Conservation (phyloP, 768 basidiomycete species). For the Lactarius sp. region DNA sequence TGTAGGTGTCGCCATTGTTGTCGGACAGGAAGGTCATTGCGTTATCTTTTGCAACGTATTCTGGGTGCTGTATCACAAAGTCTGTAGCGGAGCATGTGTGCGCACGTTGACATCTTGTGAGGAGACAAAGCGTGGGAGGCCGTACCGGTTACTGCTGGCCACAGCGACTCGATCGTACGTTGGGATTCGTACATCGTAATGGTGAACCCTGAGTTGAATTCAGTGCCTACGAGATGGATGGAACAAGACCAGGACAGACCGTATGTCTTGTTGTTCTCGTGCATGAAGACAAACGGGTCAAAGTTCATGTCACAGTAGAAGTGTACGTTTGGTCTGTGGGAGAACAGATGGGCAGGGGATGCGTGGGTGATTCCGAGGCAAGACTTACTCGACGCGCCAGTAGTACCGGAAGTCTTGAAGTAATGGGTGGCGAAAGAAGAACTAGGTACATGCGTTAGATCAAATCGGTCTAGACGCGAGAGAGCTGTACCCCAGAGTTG, state of each 20-base stretch:
- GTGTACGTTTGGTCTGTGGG: conserved; percentile 62
- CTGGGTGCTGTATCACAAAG: conserved; percentile 60
- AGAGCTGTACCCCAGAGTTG: conserved; percentile 37
- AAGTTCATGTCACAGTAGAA: conserved; percentile 72
- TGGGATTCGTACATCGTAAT: conserved; percentile 74
- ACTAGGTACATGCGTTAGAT: conserved; percentile 38
- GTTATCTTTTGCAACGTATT: conserved; percentile 58
- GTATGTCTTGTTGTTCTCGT: conserved; percentile 76
- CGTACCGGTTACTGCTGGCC: conserved; percentile 65
- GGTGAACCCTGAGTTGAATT: conserved; percentile 55
- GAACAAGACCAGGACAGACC: conserved; percentile 38
- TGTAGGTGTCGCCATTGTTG: conserved; percentile 64
- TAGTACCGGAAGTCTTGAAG: conserved; percentile 77
- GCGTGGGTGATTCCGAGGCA: not conserved
- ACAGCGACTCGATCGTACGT: conserved; percentile 76
- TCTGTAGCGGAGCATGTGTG: conserved; percentile 37
- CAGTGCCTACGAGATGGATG: not conserved
- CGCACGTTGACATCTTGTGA: conserved; percentile 23
- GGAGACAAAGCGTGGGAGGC: not conserved
- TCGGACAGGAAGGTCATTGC: conserved; percentile 70
- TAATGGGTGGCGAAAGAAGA: conserved; percentile 79
- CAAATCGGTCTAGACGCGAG: not conserved
- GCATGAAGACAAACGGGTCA: conserved; percentile 72
- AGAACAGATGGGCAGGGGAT: not conserved
- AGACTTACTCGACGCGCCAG: conserved; percentile 81